Evolutionary conservation across 2,329 filamentous ascomycete genomes (phyloP), one percentile per base, ranked within the genome.

Genomic region (Herpomyces periplanetae): DNA sequence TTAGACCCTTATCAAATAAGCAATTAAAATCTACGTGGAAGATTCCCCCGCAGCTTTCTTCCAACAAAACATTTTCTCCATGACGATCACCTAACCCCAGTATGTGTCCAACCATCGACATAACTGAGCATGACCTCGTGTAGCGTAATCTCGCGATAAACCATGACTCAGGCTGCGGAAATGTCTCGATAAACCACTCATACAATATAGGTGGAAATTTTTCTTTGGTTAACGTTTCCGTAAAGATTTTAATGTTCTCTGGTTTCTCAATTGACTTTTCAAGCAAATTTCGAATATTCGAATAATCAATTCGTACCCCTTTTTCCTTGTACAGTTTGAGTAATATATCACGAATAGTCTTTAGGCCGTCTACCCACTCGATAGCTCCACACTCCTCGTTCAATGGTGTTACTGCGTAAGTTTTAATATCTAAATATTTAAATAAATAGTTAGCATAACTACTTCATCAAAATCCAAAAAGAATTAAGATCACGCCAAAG

Each of bases 11-110:
- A 44, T 96, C 84, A 36, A 99, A 99, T 3, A 96, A 56, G 38
- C 84, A 96, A 41, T 96, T 96, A 49, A 99, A 96, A 40, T 96
- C 80, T 17, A 99, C 84, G 38, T 99, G 80, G 38, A 96, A 66
- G 2, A 85, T 59, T 19, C 75, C 75, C 17, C 84, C 80, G 27
- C 71, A 84, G 22, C 65, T 63, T 41, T 91, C 69, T 37, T 91
- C 71, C 13, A 96, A 57, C 12, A 88, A 53, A 21, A 99, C 68
- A 37, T 99, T 99, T 38, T 96, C 80, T 23, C 75, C 75, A 39
- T 99, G 80, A 3, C 80, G 60, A 38, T 99, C 80, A 15, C 80
- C 80, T 1, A 99, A 47, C 24, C 56, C 80, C 3, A 99, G 51
- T 18, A 91, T 73, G 22, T 85, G 84, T 19, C 80, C 80, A 3